Conservation (phyloP, 371 early-diverging fungal genomes). For the Saksenaea vasiformis region DNA sequence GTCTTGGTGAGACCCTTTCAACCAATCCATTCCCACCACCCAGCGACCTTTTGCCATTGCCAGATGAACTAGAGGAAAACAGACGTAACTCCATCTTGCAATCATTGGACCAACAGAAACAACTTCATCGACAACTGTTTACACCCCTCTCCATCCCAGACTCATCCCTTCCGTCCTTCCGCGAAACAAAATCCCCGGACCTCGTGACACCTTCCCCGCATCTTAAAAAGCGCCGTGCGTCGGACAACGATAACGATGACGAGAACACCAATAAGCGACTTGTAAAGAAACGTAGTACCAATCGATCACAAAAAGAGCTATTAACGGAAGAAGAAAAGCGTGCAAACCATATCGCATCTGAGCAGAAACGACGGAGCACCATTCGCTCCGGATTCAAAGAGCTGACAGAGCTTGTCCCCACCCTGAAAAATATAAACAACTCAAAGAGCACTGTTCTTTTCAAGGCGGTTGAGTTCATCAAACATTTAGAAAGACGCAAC, state of each 20-base stretch:
- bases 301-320: constrained; percentile 54
- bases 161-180: constrained; percentile 10
- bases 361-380: constrained; percentile 87
- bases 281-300: background rate
- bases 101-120: constrained; percentile 41
- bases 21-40: background rate
- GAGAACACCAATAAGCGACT: constrained; percentile 5
- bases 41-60: background rate
- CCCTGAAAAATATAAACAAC: constrained; percentile 60
- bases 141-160: constrained; percentile 11
- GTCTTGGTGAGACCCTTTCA: background rate
- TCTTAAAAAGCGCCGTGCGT: background rate
- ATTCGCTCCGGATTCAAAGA: constrained; percentile 84
- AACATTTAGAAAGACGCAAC: constrained; percentile 52
- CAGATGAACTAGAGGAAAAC: constrained; percentile 27
- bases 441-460: constrained; percentile 59
- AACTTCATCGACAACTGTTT: constrained; percentile 22
- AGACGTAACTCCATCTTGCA: constrained; percentile 36
- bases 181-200: constrained; percentile 1
- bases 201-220: constrained; percentile 4
- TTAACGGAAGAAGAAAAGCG: constrained; percentile 89
- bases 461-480: constrained; percentile 59
- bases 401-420: constrained; percentile 81
- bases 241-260: constrained; percentile 5
- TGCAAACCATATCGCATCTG: constrained; percentile 89